These are phyloP conservation scores for Simplicillium sp. DNA, from an alignment of 2,329 filamentous ascomycete species.

Conservation along the genomic window DNA sequence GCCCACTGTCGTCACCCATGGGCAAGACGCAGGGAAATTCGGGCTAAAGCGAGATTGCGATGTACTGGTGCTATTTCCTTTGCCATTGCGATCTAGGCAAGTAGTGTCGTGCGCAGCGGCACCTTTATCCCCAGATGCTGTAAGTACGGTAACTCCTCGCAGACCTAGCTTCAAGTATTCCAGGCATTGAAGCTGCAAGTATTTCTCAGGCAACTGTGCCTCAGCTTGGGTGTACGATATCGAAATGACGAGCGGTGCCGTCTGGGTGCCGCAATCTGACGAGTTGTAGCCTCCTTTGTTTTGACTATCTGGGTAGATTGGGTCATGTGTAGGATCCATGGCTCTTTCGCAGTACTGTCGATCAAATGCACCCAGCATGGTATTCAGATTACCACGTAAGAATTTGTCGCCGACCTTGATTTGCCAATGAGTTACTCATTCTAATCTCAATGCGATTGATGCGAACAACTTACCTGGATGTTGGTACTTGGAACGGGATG, in stretches of 20 bases:
- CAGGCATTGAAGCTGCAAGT: slow-evolving; percentile 1
- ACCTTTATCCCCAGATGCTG: neutral
- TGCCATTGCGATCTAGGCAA: neutral
- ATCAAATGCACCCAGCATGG: too few relatives aligned
- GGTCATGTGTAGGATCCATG: neutral
- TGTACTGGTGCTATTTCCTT: neutral
- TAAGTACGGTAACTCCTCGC: neutral
- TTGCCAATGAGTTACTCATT: too few relatives aligned
- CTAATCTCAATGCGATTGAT: too few relatives aligned
- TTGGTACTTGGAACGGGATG: too few relatives aligned
- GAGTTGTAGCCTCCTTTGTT: neutral
- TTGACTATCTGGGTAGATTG: neutral
- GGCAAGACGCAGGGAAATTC: neutral
- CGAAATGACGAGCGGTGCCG: neutral
- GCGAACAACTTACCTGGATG: too few relatives aligned
- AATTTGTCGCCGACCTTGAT: too few relatives aligned
- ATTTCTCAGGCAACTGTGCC: neutral
- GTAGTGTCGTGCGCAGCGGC: neutral
- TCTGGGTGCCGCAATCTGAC: neutral
- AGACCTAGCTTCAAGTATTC: slow-evolving; percentile 1
- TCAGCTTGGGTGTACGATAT: neutral
- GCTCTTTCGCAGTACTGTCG: neutral
- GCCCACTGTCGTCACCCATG: neutral
- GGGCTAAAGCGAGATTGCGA: neutral
- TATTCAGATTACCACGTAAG: too few relatives aligned